phyloP scores from a whole-genome alignment of 345 rosid species.

The Eucalyptus fibrosa region DNA sequence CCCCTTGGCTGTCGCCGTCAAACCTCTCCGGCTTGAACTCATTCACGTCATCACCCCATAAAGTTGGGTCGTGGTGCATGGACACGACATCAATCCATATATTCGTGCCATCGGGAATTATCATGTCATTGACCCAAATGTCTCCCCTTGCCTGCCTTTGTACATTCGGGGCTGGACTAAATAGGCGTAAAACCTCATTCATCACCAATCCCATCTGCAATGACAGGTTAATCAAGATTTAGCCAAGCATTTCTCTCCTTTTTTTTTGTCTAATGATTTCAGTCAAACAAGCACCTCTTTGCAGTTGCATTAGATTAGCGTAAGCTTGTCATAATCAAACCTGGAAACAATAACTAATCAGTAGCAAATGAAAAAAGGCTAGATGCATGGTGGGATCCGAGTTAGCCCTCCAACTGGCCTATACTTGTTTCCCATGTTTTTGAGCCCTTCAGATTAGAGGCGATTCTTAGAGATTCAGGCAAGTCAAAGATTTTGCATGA shows the following conservation, averaged over 20 bases:
- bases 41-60: conserved; percentile 76
- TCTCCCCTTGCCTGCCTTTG: conserved; percentile 73
- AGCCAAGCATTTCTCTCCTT: background rate
- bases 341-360: background rate
- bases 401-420: background rate
- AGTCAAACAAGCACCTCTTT: background rate
- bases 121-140: conserved; percentile 20
- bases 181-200: conserved; percentile 71
- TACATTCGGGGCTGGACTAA: conserved; percentile 74
- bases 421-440: background rate
- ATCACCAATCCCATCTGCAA: conserved; percentile 88
- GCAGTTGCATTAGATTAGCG: background rate
- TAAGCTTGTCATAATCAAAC: background rate
- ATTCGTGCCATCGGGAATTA: conserved; percentile 62
- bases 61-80: conserved; percentile 69
- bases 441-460: background rate
- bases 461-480: background rate
- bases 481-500: background rate
- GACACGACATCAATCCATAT: conserved; percentile 90
- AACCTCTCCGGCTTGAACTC: conserved; percentile 90
- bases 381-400: background rate
- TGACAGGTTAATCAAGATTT: background rate
- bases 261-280: background rate
- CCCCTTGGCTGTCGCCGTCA: conserved; percentile 37
- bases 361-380: background rate